Base-by-base conservation (phyloP, 1,284 basidiomycete species). In the Ustilago loliicola region DNA sequence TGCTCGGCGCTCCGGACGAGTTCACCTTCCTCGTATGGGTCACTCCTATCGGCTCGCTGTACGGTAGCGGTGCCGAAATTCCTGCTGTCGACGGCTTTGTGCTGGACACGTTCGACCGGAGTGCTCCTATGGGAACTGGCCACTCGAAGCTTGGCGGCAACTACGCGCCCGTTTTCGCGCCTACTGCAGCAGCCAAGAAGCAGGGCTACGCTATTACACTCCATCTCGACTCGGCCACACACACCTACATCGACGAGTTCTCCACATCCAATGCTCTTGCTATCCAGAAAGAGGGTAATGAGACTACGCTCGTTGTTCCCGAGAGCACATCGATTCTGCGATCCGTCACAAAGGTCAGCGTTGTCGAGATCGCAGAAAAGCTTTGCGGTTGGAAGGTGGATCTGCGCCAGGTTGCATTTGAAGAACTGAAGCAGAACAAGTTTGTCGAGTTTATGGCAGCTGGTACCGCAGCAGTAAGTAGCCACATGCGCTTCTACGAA, bases 11-110 rank as follows among this genome's bases (percentile, higher is more conserved):
- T 19, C 83, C 84, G 0, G 56, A 75, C 60, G 85, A 87, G 62
- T 87, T 87, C 69, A 85, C 80, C 1, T 87, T 87, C 63, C 54
- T 87, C 58, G 83, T 87, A 29, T 87, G 82, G 74, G 84, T 83
- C 25, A 86, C 86, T 13, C 86, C 86, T 19, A 84, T 83, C 17
- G 86, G 86, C 34, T 79, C 77, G n/a, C 81, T 86, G 8, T 87
- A 87, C 72, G 86, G 86, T 29, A 66, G 80, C 15, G 77, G 82
- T 2, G 80, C 80, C 47, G 73, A 79, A 61, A 72, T 82, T 1
- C 86, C 86, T 5, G 86, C 85, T 4, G 82, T 87, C 29, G 86
- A 87, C 34, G 85, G 82, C 2, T 77, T 85, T 51, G 82, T 87
- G 11, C 66, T 87, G 15, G 83, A 87, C 60, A 75, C 80, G 11